Base-by-base conservation (phyloP, 208 protist species). In the Acanthamoeba healyi region DNA sequence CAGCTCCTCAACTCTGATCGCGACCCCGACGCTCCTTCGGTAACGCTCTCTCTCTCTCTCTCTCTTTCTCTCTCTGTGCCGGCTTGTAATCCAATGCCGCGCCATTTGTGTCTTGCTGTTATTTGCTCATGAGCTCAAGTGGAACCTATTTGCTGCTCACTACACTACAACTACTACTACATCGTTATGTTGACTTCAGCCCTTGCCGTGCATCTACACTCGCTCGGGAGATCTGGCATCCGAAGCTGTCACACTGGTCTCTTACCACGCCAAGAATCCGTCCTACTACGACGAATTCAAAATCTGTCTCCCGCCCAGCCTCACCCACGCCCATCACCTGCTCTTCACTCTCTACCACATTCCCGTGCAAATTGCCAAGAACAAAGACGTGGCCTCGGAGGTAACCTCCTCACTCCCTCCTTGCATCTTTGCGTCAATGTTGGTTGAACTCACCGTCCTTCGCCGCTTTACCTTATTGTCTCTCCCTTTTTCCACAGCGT, bases 321-420 rank as follows among this genome's bases (percentile, higher is more conserved):
- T 96, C 15, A 70, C 87, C 32, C 19, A 49, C 12, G 49, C 36
- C n/a, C 65, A 94, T 38, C 95, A 96, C 79, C 36, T 96, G 42
- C 56, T 96, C 44, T 96, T 96, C 38, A 93, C 70, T 36, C 90
- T 96, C 63, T 96, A 96, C 84, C 95, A 96, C 77, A 36, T 96
- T 65, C 81, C 88, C 29, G 49, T 54, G 24, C 84, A 93, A 77
- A 63, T 36, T 49, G 95, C 36, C 36, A 82, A 40, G 65, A 93
- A 79, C 61, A 79, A 79, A 29, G 63, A 91, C 54, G 9, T 70
- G 9, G 32, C 51, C 29, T 19, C 40, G 22, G 84, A 91, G 40
- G 84, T 91, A 70, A 26, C 6, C n/a, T n/a, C n/a, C n/a, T n/a
- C n/a, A n/a, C n/a, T n/a, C n/a, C n/a, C n/a, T n/a, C n/a, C n/a